Evolutionary conservation across 768 basidiomycete genomes (phyloP).

Genomic region (Sporobolomyces roseus): DNA sequence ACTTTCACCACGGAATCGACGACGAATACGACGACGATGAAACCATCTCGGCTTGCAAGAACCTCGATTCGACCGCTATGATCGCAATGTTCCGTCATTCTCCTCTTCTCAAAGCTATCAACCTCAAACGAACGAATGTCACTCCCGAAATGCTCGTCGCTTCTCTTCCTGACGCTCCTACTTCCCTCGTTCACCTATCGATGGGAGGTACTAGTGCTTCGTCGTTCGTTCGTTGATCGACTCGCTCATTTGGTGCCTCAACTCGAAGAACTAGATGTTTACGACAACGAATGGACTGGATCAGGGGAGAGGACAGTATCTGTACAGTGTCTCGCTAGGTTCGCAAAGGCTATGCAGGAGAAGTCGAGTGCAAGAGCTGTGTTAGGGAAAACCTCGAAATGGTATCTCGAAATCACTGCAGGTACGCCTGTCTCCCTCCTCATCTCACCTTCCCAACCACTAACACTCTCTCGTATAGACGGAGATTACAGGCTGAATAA

Average conservation of each 20-base stretch:
- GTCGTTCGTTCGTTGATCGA: constrained; percentile 13
- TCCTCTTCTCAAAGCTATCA: background rate
- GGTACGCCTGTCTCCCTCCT: background rate
- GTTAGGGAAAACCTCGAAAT: background rate
- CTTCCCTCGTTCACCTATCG: background rate
- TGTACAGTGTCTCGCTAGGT: constrained; percentile 14
- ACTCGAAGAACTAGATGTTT: constrained; percentile 23
- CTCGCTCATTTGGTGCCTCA: constrained; percentile 7
- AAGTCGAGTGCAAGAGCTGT: background rate
- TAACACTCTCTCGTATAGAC: background rate
- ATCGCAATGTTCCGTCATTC: constrained; percentile 26
- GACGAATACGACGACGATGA: constrained; percentile 1
- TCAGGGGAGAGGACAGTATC: background rate
- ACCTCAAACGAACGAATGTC: constrained; percentile 4
- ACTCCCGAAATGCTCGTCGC: background rate
- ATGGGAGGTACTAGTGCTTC: constrained; percentile 15
- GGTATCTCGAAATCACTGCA: constrained; percentile 2
- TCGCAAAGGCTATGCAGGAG: background rate
- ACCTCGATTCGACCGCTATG: background rate
- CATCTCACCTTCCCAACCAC: background rate
- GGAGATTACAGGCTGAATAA: background rate
- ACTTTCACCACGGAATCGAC: background rate
- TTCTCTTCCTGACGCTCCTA: background rate
- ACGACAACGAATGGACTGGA: background rate
- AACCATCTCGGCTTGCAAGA: background rate